Evolutionary conservation across 83 land plant species (phyloP), one percentile per base, ranked within the genome.

Genomic region (Thuja plicata): DNA sequence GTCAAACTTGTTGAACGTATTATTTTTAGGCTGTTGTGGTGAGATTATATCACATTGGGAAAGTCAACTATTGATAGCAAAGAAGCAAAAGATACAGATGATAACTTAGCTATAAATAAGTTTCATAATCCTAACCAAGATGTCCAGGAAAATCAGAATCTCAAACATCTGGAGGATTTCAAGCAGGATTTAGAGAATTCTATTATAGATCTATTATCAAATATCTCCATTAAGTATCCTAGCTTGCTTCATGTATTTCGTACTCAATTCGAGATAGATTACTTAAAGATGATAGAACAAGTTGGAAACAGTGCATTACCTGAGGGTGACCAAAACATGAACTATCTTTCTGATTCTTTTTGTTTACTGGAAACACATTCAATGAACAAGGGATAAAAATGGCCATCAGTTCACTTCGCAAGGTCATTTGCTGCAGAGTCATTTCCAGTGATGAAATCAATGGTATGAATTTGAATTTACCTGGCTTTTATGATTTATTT

Each of bases 11-110:
- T 95, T 81, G 91, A 94, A 41, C 78, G 88, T 73, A 89, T 98
- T 66, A 90, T 98, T 86, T 89, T 96, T 13, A 88, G 91, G 80
- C 87, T 96, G 77, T 55, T 97, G 80, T 97, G 96, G 97, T 92
- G 89, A 86, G 95, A 97, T 32, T 97, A 91, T 82, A 78, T 95
- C 37, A 41, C 78, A 2, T 73, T 37, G 83, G 87, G 21, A 32
- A 74, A 73, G 62, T 81, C 90, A 62, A 87, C 87, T 74, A 38
- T 60, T 60, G 87, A 88, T 45, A 89, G 88, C 62, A 88, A 34
- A 84, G 41, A 76, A 13, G 19, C 52, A 34, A 87, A 81, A 0
- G 71, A 27, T 19, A 87, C n/a, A 73, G 43, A 79, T 37, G 41
- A 2, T 19, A 78, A 3, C 40, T 71, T 57, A 76, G 43, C 40